phyloP scores from a whole-genome alignment of 805 yeast genomes.

The Deakozyma indianensis region DNA sequence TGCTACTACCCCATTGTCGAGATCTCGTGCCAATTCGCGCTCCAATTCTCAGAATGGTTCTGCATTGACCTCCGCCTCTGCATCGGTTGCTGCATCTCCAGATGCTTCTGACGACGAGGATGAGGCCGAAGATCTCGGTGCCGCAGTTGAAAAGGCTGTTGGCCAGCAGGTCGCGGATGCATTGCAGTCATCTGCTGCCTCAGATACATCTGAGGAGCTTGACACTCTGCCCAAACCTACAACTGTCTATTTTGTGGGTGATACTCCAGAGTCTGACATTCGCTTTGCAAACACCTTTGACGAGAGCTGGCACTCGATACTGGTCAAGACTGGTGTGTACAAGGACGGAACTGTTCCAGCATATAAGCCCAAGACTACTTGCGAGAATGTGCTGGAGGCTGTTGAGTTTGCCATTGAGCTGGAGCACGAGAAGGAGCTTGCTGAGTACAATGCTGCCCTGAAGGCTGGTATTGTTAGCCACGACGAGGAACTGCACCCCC shows the following conservation, averaged over 20 bases:
- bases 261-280: slow-evolving; percentile 80
- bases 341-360: slow-evolving; percentile 68
- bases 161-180: slow-evolving; percentile 13
- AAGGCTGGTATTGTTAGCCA: slow-evolving; percentile 8
- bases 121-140: not conserved
- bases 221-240: slow-evolving; percentile 67
- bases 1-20: slow-evolving; percentile 20
- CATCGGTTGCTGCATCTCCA: slow-evolving; percentile 14
- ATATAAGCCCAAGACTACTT: slow-evolving; percentile 60
- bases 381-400: slow-evolving; percentile 66
- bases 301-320: slow-evolving; percentile 68
- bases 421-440: slow-evolving; percentile 58
- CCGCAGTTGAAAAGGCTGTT: not conserved
- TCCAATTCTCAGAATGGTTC: not conserved
- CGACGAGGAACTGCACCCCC: slow-evolving; percentile 1
- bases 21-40: slow-evolving; percentile 1
- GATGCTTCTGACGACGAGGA: slow-evolving; percentile 11
- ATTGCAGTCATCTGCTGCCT: slow-evolving; percentile 15
- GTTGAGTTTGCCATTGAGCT: slow-evolving; percentile 73
- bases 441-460: slow-evolving; percentile 48
- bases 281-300: slow-evolving; percentile 81
- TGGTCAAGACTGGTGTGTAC: slow-evolving; percentile 80
- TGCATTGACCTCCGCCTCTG: slow-evolving; percentile 10
- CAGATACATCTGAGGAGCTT: slow-evolving; percentile 32
- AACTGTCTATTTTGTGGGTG: slow-evolving; percentile 80